Conservation (phyloP, 1,284 basidiomycete genomes). For the Cryptococcus sp. region DNA sequence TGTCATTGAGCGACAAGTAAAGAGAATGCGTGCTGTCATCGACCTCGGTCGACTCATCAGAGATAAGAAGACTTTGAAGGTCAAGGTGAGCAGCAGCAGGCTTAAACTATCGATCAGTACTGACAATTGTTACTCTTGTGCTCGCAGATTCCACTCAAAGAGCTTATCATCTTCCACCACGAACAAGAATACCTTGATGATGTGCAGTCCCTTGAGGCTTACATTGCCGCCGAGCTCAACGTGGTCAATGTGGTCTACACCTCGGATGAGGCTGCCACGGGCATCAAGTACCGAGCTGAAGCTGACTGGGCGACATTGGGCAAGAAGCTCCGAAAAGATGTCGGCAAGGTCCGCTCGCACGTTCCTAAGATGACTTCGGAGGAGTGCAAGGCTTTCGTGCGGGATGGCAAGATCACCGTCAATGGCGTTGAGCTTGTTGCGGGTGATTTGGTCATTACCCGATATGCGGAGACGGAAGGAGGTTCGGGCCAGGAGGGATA, state of each 20-base stretch:
- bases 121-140: background rate
- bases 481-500: slow-evolving; percentile 42
- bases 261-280: slow-evolving; percentile 80
- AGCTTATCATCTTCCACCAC: slow-evolving; percentile 92
- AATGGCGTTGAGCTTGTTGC: slow-evolving; percentile 86
- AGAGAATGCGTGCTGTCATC: slow-evolving; percentile 92
- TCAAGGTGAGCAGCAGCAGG: slow-evolving; percentile 68
- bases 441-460: slow-evolving; percentile 87
- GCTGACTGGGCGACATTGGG: slow-evolving; percentile 97
- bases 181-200: slow-evolving; percentile 83
- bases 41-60: slow-evolving; percentile 88
- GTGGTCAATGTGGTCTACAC: slow-evolving; percentile 87
- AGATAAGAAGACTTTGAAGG: slow-evolving; percentile 82
- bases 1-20: slow-evolving; percentile 93
- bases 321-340: slow-evolving; percentile 89
- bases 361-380: slow-evolving; percentile 80
- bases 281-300: slow-evolving; percentile 85
- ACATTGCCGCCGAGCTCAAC: slow-evolving; percentile 95
- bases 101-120: background rate
- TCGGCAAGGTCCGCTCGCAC: slow-evolving; percentile 85
- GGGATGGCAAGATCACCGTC: slow-evolving; percentile 75
- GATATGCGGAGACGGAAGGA: slow-evolving; percentile 74
- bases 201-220: slow-evolving; percentile 78
- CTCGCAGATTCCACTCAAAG: slow-evolving; percentile 68
- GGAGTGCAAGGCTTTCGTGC: slow-evolving; percentile 75